phyloP scores from a whole-genome alignment of 2,329 filamentous ascomycete species.

The Colletotrichum graminicola region DNA sequence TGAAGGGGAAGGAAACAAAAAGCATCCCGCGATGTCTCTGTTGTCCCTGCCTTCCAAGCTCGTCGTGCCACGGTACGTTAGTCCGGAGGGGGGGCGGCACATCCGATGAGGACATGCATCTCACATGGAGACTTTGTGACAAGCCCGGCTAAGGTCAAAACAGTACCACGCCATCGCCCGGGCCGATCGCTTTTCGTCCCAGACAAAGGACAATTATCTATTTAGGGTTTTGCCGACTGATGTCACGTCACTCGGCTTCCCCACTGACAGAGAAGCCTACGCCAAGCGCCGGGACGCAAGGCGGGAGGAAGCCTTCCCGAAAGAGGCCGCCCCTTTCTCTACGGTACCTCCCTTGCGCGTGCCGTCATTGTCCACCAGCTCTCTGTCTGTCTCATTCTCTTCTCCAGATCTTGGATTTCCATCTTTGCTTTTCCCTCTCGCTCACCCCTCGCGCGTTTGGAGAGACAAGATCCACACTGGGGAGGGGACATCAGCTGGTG shows the following conservation, averaged over 20 bases:
- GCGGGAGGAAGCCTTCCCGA: constrained; percentile 15
- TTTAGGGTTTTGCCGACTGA: constrained; percentile 13
- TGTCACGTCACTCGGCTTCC: constrained; percentile 21
- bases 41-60: neutral
- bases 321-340: constrained; percentile 3
- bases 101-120: neutral
- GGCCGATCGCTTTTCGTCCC: neutral
- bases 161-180: neutral
- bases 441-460: constrained; percentile 2
- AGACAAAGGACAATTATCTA: neutral
- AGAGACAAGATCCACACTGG: constrained; percentile 10
- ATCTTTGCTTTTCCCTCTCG: constrained; percentile 3
- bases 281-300: constrained; percentile 17
- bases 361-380: neutral
- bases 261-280: constrained; percentile 5
- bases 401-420: constrained; percentile 1
- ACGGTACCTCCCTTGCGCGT: neutral
- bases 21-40: neutral
- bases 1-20: neutral
- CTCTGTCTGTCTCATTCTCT: neutral
- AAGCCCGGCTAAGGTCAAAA: neutral
- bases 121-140: neutral
- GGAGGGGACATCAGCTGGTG: neutral
- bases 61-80: neutral
- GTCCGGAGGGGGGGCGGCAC: neutral